These are phyloP conservation scores for Labyrinthula sp. DNA, from an alignment of 352 stramenopile genomes.

Conservation along the genomic window DNA sequence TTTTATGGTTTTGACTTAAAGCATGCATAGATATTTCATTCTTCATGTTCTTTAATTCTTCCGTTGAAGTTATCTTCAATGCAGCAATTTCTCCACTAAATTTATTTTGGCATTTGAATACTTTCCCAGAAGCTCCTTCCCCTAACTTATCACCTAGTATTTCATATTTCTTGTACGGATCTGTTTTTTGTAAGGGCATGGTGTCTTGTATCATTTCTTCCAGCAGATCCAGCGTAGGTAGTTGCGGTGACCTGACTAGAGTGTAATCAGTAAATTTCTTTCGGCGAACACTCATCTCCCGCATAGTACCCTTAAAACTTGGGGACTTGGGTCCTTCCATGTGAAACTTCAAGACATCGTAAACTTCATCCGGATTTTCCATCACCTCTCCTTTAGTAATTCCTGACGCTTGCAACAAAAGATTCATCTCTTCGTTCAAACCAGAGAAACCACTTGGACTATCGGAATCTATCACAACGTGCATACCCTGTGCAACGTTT, in stretches of 20 bases:
- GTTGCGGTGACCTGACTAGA: too few species aligned
- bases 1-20: constrained; percentile 38
- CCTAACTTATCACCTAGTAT: constrained; percentile 44
- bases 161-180: too few species aligned
- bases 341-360: constrained; percentile 45
- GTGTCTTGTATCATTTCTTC: too few species aligned
- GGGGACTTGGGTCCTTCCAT: constrained; percentile 43
- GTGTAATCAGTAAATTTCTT: too few species aligned
- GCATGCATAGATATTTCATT: constrained; percentile 46
- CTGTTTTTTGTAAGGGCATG: too few species aligned
- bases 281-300: too few species aligned
- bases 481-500: too few species aligned
- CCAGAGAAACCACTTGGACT: constrained; percentile 40
- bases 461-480: too few species aligned
- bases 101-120: constrained; percentile 39
- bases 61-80: constrained; percentile 38
- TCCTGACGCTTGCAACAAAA: constrained; percentile 41
- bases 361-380: constrained; percentile 42
- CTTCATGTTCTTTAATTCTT: constrained; percentile 38
- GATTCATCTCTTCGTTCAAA: constrained; percentile 39
- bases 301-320: too few species aligned
- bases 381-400: constrained; percentile 46
- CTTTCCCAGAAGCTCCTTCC: constrained; percentile 41
- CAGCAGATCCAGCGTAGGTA: too few species aligned
- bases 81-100: constrained; percentile 36